phyloP scores from a whole-genome alignment of 2,329 filamentous ascomycete genomes.

The Tetracladium maxilliforme region DNA sequence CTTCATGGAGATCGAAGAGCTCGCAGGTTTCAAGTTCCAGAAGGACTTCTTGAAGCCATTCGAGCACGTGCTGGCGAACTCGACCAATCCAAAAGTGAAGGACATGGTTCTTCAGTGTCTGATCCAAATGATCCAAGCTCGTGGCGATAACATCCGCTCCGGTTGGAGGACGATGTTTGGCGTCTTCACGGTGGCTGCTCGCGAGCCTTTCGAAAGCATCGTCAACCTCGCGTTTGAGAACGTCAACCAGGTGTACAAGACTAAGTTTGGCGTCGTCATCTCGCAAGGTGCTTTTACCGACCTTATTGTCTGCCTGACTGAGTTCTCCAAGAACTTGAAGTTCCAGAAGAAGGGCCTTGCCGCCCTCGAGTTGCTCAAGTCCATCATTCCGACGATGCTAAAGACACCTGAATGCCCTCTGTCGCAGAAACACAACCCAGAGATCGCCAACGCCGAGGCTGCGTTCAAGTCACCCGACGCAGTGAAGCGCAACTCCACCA shows the following conservation, averaged over 20 bases:
- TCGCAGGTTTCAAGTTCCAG: conserved; percentile 98
- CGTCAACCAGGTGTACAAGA: conserved; percentile 89
- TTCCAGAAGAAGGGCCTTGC: conserved; percentile 98
- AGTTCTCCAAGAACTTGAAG: conserved; percentile 96
- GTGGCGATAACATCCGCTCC: conserved; percentile 91
- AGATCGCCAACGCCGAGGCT: conserved; percentile 17
- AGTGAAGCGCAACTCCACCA: conserved; percentile 30
- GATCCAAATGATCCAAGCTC: conserved; percentile 97
- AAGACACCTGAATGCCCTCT: conserved; percentile 90
- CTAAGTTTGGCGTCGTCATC: conserved; percentile 88
- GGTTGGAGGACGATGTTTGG: conserved; percentile 99
- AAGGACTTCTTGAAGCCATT: conserved; percentile 99
- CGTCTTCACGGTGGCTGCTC: conserved; percentile 89
- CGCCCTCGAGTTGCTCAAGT: conserved; percentile 88
- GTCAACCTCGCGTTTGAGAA: conserved; percentile 96
- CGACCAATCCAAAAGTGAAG: conserved; percentile 81
- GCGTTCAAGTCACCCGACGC: conserved; percentile 12
- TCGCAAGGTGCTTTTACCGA: conserved; percentile 95
- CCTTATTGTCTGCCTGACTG: conserved; percentile 86
- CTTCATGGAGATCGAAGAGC: conserved; percentile 95
- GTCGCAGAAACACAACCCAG: conserved; percentile 41
- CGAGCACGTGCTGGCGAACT: conserved; percentile 92
- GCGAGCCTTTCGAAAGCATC: conserved; percentile 86
- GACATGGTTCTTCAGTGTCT: conserved; percentile 93
- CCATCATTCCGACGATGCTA: conserved; percentile 87